Percentiles rank a stretch among this genome's conserved stretches.
Evolutionary conservation across 2,329 filamentous ascomycete genomes (phyloP).

Genomic region (Aspergillus sp.): DNA sequence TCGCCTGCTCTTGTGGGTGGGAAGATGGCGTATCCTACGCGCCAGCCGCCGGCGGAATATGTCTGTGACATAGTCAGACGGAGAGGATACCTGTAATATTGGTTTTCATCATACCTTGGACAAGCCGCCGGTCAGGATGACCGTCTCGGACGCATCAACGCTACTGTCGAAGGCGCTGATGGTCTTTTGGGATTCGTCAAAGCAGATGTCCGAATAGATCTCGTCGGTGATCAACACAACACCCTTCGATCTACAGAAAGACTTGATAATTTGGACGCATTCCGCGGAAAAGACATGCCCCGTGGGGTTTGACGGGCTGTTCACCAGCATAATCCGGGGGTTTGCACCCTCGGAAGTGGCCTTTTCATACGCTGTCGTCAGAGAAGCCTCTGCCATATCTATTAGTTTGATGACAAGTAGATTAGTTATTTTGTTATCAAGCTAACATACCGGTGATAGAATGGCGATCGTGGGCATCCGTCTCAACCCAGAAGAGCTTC

Average conservation of each 20-base stretch:
- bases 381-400: not conserved
- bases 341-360: not conserved
- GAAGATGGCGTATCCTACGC: conserved; percentile 3
- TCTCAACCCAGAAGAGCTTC: conserved; percentile 6
- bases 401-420: not conserved
- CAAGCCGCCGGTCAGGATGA: conserved; percentile 1
- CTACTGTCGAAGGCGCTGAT: conserved; percentile 3
- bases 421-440: too few species aligned
- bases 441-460: not conserved
- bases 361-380: not conserved
- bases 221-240: conserved; percentile 3
- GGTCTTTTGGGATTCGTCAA: not conserved
- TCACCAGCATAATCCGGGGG: conserved; percentile 2
- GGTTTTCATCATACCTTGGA: not conserved
- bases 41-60: conserved; percentile 3
- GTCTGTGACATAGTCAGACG: not conserved
- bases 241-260: conserved; percentile 1
- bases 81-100: not conserved
- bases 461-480: not conserved
- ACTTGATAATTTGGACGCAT: not conserved
- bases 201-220: conserved; percentile 4
- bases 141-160: not conserved
- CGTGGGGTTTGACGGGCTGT: conserved; percentile 5
- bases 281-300: conserved; percentile 1
- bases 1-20: not conserved